Base-by-base conservation (phyloP, 495 filamentous ascomycete species). In the Corynascus novoguineensis region DNA sequence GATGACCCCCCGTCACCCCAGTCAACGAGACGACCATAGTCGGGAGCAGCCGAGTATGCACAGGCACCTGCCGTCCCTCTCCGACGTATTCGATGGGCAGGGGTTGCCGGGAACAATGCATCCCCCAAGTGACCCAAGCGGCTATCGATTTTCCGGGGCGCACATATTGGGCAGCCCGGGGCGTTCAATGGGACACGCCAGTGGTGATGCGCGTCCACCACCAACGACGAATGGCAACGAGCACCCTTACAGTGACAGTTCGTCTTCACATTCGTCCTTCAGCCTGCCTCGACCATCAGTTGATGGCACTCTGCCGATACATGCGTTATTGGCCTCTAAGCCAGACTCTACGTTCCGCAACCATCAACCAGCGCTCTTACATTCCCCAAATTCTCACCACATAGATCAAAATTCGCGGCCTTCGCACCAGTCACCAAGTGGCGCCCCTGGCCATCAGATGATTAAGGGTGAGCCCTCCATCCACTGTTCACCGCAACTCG, bases 281-380 rank as follows among this genome's bases (percentile, higher is more conserved):
- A 50, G 64, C n/a, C 60, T 63, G 69, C 4, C 73, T 1, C 70
- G 75, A 45, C 73, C 74, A 12, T 70, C 73, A 6, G 66, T 69
- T 48, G 76, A 79, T 25, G 71, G 70, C 0, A 65, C 73, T 10
- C 51, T 79, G 25, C 74, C 76, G 14, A 77, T 79, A 40, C 74
- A 79, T 52, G 71, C 75, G 15, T 62, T 79, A 14, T 54, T 79
- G 14, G 64, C 65, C 12, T 67, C 73, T 14, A 77, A 72, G 32
- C 61, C 71, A 34, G 63, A 66, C 25, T 60, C 62, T 21, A 14
- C 53, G 0, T 67, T 58, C 22, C 66, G 69, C 31, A 8, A 21
- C 55, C 9, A 32, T 24, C 64, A 53, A 38, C 58, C 10, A 17
- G n/a, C 47, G 27, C 59, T 48, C 40, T 12, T 38, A 31, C 50